Evolutionary conservation across 164 flowering plant species (phyloP).

Genomic region (Vitis cinerea): DNA sequence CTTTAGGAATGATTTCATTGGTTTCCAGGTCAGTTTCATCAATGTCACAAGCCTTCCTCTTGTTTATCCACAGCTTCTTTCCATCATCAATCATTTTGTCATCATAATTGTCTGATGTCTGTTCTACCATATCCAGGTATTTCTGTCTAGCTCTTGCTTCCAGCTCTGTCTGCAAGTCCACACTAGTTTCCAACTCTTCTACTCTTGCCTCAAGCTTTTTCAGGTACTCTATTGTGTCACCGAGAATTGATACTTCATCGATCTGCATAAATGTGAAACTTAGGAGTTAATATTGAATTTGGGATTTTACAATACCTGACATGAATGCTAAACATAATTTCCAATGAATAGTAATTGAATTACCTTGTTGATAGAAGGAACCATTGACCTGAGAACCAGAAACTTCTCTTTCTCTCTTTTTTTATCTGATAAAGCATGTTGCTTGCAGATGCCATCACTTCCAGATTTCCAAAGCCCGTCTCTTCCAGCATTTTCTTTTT

Average conservation of each 20-base stretch:
- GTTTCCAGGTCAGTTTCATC: slow-evolving; percentile 42
- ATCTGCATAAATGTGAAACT: slow-evolving; percentile 39
- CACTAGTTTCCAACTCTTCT: slow-evolving; percentile 64
- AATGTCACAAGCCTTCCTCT: slow-evolving; percentile 66
- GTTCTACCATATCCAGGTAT: slow-evolving; percentile 45
- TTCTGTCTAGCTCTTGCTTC: slow-evolving; percentile 43
- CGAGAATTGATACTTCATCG: slow-evolving; percentile 67
- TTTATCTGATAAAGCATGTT: slow-evolving; percentile 34
- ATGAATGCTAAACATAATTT: neutral
- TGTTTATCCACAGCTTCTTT: slow-evolving; percentile 39
- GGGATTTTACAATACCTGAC: too few species aligned
- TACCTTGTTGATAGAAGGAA: slow-evolving; percentile 76
- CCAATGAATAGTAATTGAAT: neutral
- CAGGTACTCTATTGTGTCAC: slow-evolving; percentile 67
- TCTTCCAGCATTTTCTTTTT: slow-evolving; percentile 21
- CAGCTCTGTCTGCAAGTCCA: slow-evolving; percentile 25
- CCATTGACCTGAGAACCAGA: slow-evolving; percentile 55
- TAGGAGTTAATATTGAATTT: too few species aligned
- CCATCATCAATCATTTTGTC: slow-evolving; percentile 18
- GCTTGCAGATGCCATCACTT: slow-evolving; percentile 20
- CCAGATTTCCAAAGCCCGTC: slow-evolving; percentile 19
- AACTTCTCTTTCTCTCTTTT: slow-evolving; percentile 50
- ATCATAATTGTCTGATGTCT: slow-evolving; percentile 69
- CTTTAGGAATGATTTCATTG: slow-evolving; percentile 27
- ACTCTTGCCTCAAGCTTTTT: slow-evolving; percentile 78